Evolutionary conservation across 768 basidiomycete species (phyloP), one percentile per base, ranked within the genome.

Genomic region (Tulasnella sp.): DNA sequence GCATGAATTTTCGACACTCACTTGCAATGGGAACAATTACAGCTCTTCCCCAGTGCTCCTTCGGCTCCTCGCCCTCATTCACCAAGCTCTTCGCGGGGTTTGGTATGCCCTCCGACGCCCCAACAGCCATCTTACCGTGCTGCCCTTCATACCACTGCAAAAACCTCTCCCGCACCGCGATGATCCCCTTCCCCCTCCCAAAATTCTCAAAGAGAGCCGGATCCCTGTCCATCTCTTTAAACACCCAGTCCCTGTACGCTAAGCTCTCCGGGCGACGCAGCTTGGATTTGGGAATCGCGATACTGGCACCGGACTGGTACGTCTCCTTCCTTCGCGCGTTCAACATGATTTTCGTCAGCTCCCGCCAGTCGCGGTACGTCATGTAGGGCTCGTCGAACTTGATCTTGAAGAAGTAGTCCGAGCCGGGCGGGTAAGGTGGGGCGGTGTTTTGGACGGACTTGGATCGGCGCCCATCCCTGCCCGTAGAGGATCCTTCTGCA

Each of bases 381-480:
- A 98, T 89, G 79, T 99, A 99, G 2, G 96, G 96, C 78, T 98
- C 94, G 80, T 98, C 95, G 80, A 98, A 98, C 79, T 99, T 99
- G 82, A 98, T 85, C 79, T 99, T 99, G 88, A 97, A 98, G 85
- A 99, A 98, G 84, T 98, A 96, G 0, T 93, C 90, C 1, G 90
- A 87, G 36, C 90, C 92, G 0, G 88, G 80, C 0, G 83, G 79
- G 77, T 98, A 97, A 0, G 94, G 95, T 67, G 52, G 42, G 40
- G 67, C 37, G 26, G 42, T 34, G 29, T 64, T 22, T 29, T 67
- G 67, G 36, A n/a, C n/a, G 32, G 32, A 37, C 11, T 29, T 32
- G n/a, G 65, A 67, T 35, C n/a, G 7, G 40, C n/a, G 3, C 14
- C 29, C 17, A 19, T n/a, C 39, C 19, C 3, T 19, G n/a, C n/a